phyloP scores from a whole-genome alignment of 495 filamentous ascomycete species.

The Trichocladium uniseriatum region DNA sequence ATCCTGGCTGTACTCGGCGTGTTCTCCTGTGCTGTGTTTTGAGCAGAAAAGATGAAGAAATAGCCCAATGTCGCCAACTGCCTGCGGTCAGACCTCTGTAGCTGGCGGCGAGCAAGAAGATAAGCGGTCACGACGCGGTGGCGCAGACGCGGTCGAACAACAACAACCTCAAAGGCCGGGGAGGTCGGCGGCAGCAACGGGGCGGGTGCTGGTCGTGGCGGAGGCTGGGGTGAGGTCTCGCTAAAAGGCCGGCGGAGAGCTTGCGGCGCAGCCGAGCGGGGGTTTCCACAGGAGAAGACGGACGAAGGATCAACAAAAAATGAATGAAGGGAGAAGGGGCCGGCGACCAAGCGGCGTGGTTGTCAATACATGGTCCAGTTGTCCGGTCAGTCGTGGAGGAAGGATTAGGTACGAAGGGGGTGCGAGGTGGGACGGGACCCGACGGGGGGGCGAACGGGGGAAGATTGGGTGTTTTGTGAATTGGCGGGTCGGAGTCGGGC shows the following conservation, averaged over 20 bases:
- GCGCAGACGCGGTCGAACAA: not conserved
- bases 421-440: not conserved
- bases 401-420: not conserved
- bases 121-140: not conserved
- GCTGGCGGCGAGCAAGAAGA: not conserved
- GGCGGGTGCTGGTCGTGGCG: not conserved
- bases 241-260: constrained; percentile 4
- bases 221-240: constrained; percentile 8
- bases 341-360: constrained; percentile 4
- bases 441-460: not conserved
- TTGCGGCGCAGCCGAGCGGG: constrained; percentile 16
- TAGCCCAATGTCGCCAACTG: not conserved
- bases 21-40: not conserved
- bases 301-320: constrained; percentile 2
- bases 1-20: constrained; percentile 19
- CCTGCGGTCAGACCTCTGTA: not conserved
- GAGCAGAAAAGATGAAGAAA: not conserved
- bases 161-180: not conserved
- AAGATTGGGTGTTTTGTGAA: not conserved
- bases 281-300: not conserved
- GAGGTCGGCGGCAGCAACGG: not conserved
- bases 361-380: constrained; percentile 13
- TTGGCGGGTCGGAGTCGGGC: constrained; percentile 3
- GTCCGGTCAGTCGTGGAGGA: not conserved
- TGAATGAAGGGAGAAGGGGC: constrained; percentile 1